Conservation (phyloP, 2,329 filamentous ascomycete genomes). For the Ilyonectria robusta region DNA sequence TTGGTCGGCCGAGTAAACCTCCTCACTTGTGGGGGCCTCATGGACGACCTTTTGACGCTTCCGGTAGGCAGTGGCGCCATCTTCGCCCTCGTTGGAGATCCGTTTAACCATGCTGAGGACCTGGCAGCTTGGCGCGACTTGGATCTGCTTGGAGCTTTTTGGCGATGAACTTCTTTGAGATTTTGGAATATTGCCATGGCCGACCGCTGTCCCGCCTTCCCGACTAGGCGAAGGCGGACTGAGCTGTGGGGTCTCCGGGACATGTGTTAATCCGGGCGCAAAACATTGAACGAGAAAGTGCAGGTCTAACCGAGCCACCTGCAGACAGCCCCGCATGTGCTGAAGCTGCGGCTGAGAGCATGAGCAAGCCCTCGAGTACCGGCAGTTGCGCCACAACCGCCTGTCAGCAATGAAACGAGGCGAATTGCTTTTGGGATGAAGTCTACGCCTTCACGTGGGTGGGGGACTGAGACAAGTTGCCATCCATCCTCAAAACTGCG, state of each 20-base stretch:
- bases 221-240: slow-evolving; percentile 23
- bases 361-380: not conserved
- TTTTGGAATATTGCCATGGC: slow-evolving; percentile 55
- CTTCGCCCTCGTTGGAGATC: slow-evolving; percentile 55
- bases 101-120: slow-evolving; percentile 62
- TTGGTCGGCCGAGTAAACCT: slow-evolving; percentile 75
- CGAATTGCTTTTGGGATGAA: not conserved
- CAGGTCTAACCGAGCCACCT: not conserved
- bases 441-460: slow-evolving; percentile 39
- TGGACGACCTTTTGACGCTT: slow-evolving; percentile 72
- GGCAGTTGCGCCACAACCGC: slow-evolving; percentile 27
- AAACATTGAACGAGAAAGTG: not conserved
- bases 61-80: slow-evolving; percentile 58
- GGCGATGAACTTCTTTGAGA: slow-evolving; percentile 46
- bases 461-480: slow-evolving; percentile 45
- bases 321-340: not conserved
- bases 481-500: slow-evolving; percentile 44
- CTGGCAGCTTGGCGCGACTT: slow-evolving; percentile 39
- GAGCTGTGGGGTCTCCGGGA: slow-evolving; percentile 22
- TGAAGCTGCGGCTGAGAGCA: slow-evolving; percentile 1
- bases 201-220: slow-evolving; percentile 51
- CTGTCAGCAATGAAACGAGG: not conserved
- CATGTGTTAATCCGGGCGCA: slow-evolving; percentile 34
- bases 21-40: slow-evolving; percentile 71
- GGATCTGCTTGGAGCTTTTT: slow-evolving; percentile 18